These are phyloP conservation scores for Cardiosporidium cionae DNA, from an alignment of 169 alveolate genomes.

Conservation along the genomic window DNA sequence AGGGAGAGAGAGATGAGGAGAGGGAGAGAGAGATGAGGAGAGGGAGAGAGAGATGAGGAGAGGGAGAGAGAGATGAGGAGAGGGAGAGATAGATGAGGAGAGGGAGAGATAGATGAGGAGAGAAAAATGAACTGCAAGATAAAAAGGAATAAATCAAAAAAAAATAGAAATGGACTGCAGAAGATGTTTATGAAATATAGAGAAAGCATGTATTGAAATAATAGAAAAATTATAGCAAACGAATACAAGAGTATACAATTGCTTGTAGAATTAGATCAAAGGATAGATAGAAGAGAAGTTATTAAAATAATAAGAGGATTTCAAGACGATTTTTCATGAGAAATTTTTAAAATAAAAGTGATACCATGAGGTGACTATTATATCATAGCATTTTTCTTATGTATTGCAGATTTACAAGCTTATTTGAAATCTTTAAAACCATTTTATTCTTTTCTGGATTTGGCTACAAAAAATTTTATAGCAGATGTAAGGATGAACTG, in stretches of 20 bases:
- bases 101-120: neutral
- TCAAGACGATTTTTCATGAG: neutral
- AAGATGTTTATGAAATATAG: too few relatives aligned
- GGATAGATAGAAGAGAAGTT: too few relatives aligned
- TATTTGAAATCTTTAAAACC: conserved; percentile 57
- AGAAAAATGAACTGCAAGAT: neutral
- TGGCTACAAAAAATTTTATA: conserved; percentile 72
- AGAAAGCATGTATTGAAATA: too few relatives aligned
- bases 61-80: neutral
- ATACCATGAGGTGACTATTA: neutral
- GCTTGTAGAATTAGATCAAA: too few relatives aligned
- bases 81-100: neutral
- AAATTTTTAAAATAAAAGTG: neutral
- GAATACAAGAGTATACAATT: too few relatives aligned
- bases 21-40: neutral
- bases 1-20: neutral
- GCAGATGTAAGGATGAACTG: conserved; percentile 38
- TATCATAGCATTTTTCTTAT: neutral
- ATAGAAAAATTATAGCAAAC: too few relatives aligned
- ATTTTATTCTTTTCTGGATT: conserved; percentile 71
- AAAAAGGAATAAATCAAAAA: neutral
- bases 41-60: neutral
- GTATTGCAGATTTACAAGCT: conserved; percentile 29
- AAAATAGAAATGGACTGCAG: too few relatives aligned
- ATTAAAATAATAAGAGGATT: neutral